Evolutionary conservation across 1,139 yeast genomes (phyloP).

Genomic region (Saccharomyces pastorianus): DNA sequence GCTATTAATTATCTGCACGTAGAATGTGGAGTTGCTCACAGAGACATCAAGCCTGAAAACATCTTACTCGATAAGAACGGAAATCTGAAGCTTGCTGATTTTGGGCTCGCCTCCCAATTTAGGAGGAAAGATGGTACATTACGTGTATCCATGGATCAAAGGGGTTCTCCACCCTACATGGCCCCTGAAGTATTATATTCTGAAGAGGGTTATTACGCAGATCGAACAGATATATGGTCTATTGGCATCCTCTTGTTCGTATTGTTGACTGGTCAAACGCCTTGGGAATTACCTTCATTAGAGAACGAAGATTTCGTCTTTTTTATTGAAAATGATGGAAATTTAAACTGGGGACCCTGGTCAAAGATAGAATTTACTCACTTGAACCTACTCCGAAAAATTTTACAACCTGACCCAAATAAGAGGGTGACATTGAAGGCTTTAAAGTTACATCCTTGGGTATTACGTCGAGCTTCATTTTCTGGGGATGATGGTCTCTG

Average conservation of each 20-base stretch:
- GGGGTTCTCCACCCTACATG: constrained; percentile 65
- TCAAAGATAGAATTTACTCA: constrained; percentile 40
- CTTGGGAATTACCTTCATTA: constrained; percentile 54
- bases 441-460: constrained; percentile 47
- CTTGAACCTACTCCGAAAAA: constrained; percentile 42
- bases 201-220: constrained; percentile 43
- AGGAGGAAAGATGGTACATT: constrained; percentile 47
- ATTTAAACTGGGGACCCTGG: constrained; percentile 45
- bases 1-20: constrained; percentile 55
- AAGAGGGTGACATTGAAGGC: constrained; percentile 37
- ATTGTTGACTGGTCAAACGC: constrained; percentile 51
- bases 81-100: constrained; percentile 59
- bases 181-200: constrained; percentile 55
- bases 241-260: constrained; percentile 56
- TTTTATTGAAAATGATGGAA: constrained; percentile 39
- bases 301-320: constrained; percentile 42
- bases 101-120: constrained; percentile 58
- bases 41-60: constrained; percentile 88
- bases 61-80: constrained; percentile 63
- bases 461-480: constrained; percentile 36
- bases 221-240: constrained; percentile 54
- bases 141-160: constrained; percentile 47
- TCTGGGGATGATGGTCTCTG: constrained; percentile 41
- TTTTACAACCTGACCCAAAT: constrained; percentile 41
- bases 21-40: constrained; percentile 65